Conservation (phyloP, 495 filamentous ascomycete species). For the Talaromyces trachyspermus region DNA sequence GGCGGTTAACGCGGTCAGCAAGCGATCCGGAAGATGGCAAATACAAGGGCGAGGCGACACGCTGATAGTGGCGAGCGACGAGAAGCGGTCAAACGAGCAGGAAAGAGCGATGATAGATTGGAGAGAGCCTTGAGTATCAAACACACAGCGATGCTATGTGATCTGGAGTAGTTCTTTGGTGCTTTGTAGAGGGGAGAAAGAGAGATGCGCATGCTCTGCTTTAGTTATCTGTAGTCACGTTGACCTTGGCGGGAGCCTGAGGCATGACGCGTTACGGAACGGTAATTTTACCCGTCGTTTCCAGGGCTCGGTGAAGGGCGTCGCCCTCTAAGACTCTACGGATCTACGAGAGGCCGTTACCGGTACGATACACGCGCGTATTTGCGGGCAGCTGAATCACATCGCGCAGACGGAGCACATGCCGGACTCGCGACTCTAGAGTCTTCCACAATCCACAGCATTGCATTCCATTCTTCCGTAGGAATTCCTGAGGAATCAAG, state of each 20-base stretch:
- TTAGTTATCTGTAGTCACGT: too few relatives aligned
- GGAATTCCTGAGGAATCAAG: not conserved
- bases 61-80: not conserved
- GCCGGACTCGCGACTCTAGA: too few relatives aligned
- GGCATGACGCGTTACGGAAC: not conserved
- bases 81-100: slow-evolving; percentile 5
- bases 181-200: too few relatives aligned
- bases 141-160: not conserved
- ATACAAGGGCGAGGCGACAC: too few relatives aligned
- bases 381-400: too few relatives aligned
- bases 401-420: too few relatives aligned
- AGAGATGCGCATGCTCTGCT: too few relatives aligned
- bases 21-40: slow-evolving; percentile 8
- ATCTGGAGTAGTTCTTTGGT: not conserved
- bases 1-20: slow-evolving; percentile 8
- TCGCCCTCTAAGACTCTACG: too few relatives aligned
- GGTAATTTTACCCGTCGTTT: not conserved
- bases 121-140: too few relatives aligned
- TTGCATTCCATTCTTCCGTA: too few relatives aligned
- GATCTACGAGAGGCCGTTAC: too few relatives aligned
- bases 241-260: not conserved
- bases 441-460: too few relatives aligned
- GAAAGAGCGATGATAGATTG: slow-evolving; percentile 8
- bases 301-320: not conserved
- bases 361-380: not conserved